A percentile compares a stretch with the other conserved stretches of the same genome.
Evolutionary conservation across 2,329 filamentous ascomycete genomes (phyloP).

Genomic region (Calonectria crousiana): DNA sequence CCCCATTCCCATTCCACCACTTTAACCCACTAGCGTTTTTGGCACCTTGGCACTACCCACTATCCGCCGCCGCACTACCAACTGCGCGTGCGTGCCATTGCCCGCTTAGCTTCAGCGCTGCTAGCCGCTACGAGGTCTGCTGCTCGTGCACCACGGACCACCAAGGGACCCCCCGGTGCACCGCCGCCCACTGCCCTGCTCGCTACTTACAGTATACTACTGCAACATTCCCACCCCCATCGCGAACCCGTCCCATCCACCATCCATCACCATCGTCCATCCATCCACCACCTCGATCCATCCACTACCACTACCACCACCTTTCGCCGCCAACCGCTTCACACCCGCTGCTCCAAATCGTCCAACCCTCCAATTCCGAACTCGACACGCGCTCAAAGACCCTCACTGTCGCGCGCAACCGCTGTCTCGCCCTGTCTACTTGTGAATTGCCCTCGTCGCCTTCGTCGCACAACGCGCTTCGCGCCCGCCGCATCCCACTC

Average conservation of each 20-base stretch:
- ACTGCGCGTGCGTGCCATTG: slow-evolving; percentile 23
- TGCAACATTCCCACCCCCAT: slow-evolving; percentile 42
- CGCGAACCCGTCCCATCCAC: slow-evolving; percentile 45
- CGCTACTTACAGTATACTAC: slow-evolving; percentile 33
- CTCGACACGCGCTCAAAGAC: slow-evolving; percentile 25
- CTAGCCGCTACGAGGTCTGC: slow-evolving; percentile 10
- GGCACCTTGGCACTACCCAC: slow-evolving; percentile 18
- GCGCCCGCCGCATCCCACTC: slow-evolving; percentile 36
- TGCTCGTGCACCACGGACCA: slow-evolving; percentile 17
- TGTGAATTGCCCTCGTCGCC: slow-evolving; percentile 12
- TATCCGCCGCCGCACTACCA: slow-evolving; percentile 19
- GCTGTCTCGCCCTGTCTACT: slow-evolving; percentile 31
- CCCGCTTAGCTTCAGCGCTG: slow-evolving; percentile 21
- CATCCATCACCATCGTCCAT: slow-evolving; percentile 41
- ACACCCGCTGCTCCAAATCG: slow-evolving; percentile 42
- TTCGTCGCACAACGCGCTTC: slow-evolving; percentile 45
- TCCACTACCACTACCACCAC: slow-evolving; percentile 28
- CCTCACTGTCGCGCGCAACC: slow-evolving; percentile 37
- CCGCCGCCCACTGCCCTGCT: slow-evolving; percentile 15
- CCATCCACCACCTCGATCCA: slow-evolving; percentile 34
- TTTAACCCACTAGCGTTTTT: slow-evolving; percentile 16
- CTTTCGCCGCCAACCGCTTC: slow-evolving; percentile 26
- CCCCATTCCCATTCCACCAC: not conserved
- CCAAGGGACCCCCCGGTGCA: slow-evolving; percentile 19
- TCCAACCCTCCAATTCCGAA: slow-evolving; percentile 37